Evolutionary conservation across 83 land plant genomes (phyloP).

Genomic region (Larix sibirica): DNA sequence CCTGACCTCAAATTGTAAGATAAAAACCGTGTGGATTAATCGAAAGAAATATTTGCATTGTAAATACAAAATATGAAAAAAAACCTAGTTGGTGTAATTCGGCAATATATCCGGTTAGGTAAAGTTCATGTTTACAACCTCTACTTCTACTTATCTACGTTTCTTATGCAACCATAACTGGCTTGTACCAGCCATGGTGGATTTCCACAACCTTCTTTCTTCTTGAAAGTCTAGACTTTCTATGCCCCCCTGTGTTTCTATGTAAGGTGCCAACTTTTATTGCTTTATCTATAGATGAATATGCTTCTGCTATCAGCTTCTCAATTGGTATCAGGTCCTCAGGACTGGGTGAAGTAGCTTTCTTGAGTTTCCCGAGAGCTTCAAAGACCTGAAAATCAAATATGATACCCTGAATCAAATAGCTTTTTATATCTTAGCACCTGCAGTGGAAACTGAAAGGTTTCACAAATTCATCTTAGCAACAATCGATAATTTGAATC

Average conservation of each 20-base stretch:
- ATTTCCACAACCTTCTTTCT: conserved; percentile 82
- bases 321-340: conserved; percentile 86
- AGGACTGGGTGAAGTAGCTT: conserved; percentile 54
- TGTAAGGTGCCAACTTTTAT: conserved; percentile 77
- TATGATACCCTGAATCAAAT: not conserved
- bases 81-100: not conserved
- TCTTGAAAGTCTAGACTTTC: conserved; percentile 91
- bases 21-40: not conserved
- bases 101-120: not conserved
- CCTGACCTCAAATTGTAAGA: not conserved
- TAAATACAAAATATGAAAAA: not conserved
- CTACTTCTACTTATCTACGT: not conserved
- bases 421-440: not conserved
- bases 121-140: not conserved
- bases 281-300: conserved; percentile 86
- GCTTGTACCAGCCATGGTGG: conserved; percentile 91
- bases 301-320: conserved; percentile 86
- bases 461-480: not conserved
- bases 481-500: no score
- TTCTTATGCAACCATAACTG: conserved; percentile 35
- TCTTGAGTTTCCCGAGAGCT: conserved; percentile 72
- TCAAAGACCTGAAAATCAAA: conserved; percentile 61
- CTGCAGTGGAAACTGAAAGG: not conserved
- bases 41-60: not conserved
- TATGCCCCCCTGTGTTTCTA: conserved; percentile 80